Base-by-base conservation (phyloP, 169 alveolate species). In the Plasmodium ovale region DNA sequence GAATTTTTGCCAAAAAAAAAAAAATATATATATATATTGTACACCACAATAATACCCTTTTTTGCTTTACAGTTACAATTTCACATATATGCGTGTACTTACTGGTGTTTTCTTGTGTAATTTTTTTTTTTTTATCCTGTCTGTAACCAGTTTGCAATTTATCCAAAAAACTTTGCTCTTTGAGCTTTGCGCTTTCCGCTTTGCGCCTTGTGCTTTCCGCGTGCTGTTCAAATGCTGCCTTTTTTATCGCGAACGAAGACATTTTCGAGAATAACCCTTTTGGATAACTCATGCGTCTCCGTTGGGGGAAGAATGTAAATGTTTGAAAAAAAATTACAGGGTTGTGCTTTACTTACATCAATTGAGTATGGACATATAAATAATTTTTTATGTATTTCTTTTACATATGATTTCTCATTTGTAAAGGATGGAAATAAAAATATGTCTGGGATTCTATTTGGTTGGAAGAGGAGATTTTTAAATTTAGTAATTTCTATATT, bases 361-460 rank as follows among this genome's bases (percentile, higher is more conserved):
- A 84, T 68, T 10, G 91, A 84, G 49, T 68, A 84, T n/a, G 91
- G 91, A 25, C 91, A 84, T 31, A 84, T 84, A 62, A 84, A 84
- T 21, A 84, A 68, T 56, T 69, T 84, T 71, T 84, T 84, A 31
- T 84, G 91, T 39, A 84, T 29, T 47, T 84, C 87, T 49, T 67
- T 65, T 21, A 84, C 73, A 60, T 68, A 84, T 9, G 91, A 84
- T 33, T 84, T 67, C 68, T 84, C 87, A 54, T 84, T 69, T 35
- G 91, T 84, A 54, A 21, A 84, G 7, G 91, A 84, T 53, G 91
- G 91, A 35, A 68, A 84, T 23, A 84, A 44, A 71, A 84, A 84
- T 9, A 84, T 51, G 68, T 84, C 91, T 31, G 91, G 91, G 58
- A 84, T 44, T 71, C 64, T 84, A 59, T 84, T 84, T 4, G 91